Evolutionary conservation across 139 green algal genomes (phyloP), one percentile per base, ranked within the genome.

Genomic region (Desmodesmus armatus): DNA sequence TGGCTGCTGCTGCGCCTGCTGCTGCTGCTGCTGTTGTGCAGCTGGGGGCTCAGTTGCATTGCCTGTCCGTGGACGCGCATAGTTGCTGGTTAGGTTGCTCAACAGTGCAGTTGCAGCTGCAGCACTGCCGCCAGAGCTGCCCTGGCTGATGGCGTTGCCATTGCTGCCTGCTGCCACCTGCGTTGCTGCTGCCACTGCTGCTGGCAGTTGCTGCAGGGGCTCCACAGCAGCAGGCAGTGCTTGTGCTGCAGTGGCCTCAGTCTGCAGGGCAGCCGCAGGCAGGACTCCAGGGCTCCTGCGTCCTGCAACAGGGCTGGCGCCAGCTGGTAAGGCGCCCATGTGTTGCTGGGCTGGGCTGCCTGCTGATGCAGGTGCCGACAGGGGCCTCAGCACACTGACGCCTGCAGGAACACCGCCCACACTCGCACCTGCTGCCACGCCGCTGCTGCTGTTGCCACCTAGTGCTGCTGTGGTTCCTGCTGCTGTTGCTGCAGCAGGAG

Each of bases 41-140:
- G 40, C 60, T 33, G 27, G 11, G 5, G 27, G 11, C n/a, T 17
- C 25, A 11, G 19, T 37, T 58, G 39, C 69, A 31, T 13, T 7
- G 3, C 5, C 60, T 69, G 76, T 82, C 21, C n/a, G n/a, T n/a
- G n/a, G n/a, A n/a, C n/a, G n/a, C n/a, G n/a, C n/a, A n/a, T n/a
- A n/a, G n/a, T n/a, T n/a, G n/a, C n/a, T n/a, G n/a, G n/a, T n/a
- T n/a, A 82, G 3, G 3, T 25, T 35, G 47, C 76, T 82, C 35
- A 82, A 55, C 35, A 82, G 55, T 31, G 76, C 55, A 41, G 55
- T 55, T 39, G 76, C 76, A 23, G 35, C n/a, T 27, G 40, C 60
- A 44, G 60, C 78, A 44, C 78, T 75, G 62, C 78, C 63, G 70
- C 35, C 31, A 7, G 35, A n/a, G 6, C 60, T 69, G n/a, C 60